Evolutionary conservation across 2,329 filamentous ascomycete species (phyloP).

Genomic region (Dothiorella sarmentorum): DNA sequence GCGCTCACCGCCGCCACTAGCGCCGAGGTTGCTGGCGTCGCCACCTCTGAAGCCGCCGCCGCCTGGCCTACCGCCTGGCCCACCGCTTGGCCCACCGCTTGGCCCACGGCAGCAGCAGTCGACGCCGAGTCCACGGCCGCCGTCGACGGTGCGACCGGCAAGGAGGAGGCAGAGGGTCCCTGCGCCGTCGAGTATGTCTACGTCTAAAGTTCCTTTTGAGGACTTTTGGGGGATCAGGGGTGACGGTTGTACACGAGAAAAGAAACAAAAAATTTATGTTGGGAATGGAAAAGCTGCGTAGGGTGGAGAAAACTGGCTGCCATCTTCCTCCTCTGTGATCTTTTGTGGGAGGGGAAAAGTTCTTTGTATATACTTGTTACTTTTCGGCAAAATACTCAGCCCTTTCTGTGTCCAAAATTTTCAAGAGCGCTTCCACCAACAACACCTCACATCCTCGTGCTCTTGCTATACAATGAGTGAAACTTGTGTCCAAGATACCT

Average conservation of each 20-base stretch:
- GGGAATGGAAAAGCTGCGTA: neutral
- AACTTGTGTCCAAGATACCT: no score
- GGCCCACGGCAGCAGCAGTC: neutral
- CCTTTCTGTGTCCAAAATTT: neutral
- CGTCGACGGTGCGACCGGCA: neutral
- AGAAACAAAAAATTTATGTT: neutral
- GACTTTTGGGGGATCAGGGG: neutral
- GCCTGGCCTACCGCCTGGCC: neutral
- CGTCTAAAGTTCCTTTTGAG: slow-evolving; percentile 1
- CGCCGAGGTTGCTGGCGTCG: neutral
- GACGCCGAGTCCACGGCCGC: neutral
- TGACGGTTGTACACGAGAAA: neutral
- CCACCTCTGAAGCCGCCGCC: no score
- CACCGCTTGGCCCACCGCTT: neutral
- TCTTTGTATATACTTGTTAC: neutral
- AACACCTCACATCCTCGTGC: no score
- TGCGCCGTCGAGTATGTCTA: slow-evolving; percentile 13
- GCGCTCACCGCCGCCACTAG: slow-evolving; percentile 7
- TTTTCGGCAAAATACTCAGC: neutral
- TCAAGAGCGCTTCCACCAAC: no score
- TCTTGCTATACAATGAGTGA: no score
- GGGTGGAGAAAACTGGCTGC: neutral
- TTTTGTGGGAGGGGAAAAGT: neutral
- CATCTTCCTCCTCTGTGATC: no score
- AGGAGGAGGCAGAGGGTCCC: slow-evolving; percentile 3